Evolutionary conservation across 176 grass and related monocot genomes (phyloP).

Genomic region (Musa acuminata): DNA sequence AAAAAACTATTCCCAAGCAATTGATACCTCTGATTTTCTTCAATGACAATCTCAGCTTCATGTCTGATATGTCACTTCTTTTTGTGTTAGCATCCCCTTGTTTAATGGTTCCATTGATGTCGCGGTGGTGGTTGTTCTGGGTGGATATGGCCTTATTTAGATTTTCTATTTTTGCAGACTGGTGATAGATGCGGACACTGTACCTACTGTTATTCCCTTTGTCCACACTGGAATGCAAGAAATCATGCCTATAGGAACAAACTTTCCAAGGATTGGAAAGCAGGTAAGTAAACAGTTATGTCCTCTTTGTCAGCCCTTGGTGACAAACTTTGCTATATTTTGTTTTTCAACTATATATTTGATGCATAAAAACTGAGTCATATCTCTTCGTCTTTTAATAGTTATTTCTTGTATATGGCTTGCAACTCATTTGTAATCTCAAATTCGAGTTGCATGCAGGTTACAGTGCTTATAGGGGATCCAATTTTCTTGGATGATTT

Average conservation of each 20-base stretch:
- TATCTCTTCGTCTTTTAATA: neutral
- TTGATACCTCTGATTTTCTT: neutral
- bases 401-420: neutral
- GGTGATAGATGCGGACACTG: constrained; percentile 75
- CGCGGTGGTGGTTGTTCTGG: neutral
- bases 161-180: constrained; percentile 40
- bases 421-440: neutral
- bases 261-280: constrained; percentile 77
- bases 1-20: no score
- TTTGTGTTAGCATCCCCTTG: neutral
- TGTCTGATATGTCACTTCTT: no score
- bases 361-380: neutral
- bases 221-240: constrained; percentile 93
- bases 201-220: constrained; percentile 77
- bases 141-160: neutral
- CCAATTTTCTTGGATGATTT: constrained; percentile 81
- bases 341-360: neutral
- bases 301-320: neutral
- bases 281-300: constrained; percentile 22
- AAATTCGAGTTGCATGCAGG: constrained; percentile 33
- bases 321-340: neutral
- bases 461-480: constrained; percentile 87
- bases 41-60: no score
- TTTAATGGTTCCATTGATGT: neutral
- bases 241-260: constrained; percentile 82